Evolutionary conservation across 352 stramenopile genomes (phyloP).

Genomic region (Globisporangium middletonii): DNA sequence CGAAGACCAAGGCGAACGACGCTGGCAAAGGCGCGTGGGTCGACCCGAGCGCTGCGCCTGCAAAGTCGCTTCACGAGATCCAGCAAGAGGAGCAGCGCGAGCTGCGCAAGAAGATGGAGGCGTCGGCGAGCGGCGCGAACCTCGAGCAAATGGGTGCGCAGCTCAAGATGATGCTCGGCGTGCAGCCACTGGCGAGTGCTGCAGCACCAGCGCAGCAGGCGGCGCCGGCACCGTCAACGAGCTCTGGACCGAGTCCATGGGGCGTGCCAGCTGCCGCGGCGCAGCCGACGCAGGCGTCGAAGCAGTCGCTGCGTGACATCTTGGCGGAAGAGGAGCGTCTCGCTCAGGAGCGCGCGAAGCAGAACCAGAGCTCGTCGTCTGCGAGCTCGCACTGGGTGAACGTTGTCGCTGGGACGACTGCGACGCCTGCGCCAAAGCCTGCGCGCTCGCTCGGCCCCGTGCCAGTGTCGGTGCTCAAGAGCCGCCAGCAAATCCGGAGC

Average conservation of each 20-base stretch:
- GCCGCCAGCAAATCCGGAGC: constrained; percentile 44
- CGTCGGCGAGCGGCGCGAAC: constrained; percentile 28
- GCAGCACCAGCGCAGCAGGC: constrained; percentile 6
- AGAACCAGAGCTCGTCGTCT: constrained; percentile 23
- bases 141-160: constrained; percentile 80
- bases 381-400: constrained; percentile 81
- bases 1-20: constrained; percentile 26
- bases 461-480: constrained; percentile 78
- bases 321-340: constrained; percentile 77
- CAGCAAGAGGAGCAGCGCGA: constrained; percentile 75
- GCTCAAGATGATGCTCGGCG: constrained; percentile 87
- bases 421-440: constrained; percentile 42
- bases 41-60: constrained; percentile 13
- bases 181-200: constrained; percentile 27
- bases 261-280: constrained; percentile 25
- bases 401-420: constrained; percentile 64
- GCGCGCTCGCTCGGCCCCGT: constrained; percentile 59
- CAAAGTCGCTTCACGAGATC: constrained; percentile 76
- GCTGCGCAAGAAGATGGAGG: constrained; percentile 45
- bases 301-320: constrained; percentile 75
- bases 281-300: constrained; percentile 15
- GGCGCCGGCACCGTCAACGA: constrained; percentile 1
- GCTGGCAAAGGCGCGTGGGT: constrained; percentile 30
- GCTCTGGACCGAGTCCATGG: constrained; percentile 24
- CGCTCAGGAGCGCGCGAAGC: constrained; percentile 54